A percentile compares a stretch with the other conserved stretches of the same genome.
These are phyloP conservation scores for Saccharomyces pastorianus DNA, from an alignment of 1,139 yeast genomes.

Conservation along the genomic window DNA sequence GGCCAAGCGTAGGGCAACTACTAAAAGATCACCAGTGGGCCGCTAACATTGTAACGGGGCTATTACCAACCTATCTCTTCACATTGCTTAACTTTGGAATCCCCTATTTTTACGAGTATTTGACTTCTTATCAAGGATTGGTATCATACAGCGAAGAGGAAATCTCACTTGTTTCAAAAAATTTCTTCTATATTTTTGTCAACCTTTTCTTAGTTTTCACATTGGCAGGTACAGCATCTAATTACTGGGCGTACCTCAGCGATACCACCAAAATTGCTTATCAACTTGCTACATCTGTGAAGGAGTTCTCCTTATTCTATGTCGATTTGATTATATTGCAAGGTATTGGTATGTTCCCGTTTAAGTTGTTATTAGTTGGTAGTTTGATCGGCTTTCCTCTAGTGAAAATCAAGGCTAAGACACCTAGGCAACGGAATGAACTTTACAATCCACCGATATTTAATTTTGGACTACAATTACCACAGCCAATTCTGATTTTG, in stretches of 20 bases:
- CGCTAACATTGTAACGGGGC: slow-evolving; percentile 62
- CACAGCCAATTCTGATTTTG: slow-evolving; percentile 70
- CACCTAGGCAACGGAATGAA: slow-evolving; percentile 63
- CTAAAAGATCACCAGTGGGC: slow-evolving; percentile 58
- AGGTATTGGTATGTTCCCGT: slow-evolving; percentile 74
- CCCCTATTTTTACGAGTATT: slow-evolving; percentile 61
- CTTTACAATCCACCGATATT: slow-evolving; percentile 70
- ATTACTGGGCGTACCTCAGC: slow-evolving; percentile 66
- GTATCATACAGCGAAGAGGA: slow-evolving; percentile 72
- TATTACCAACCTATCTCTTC: slow-evolving; percentile 68
- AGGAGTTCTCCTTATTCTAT: slow-evolving; percentile 61
- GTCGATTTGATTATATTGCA: slow-evolving; percentile 67
- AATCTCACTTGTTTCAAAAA: slow-evolving; percentile 63
- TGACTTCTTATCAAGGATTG: slow-evolving; percentile 63
- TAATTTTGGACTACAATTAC: slow-evolving; percentile 73
- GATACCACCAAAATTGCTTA: slow-evolving; percentile 71
- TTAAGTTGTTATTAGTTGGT: slow-evolving; percentile 56
- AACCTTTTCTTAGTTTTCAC: slow-evolving; percentile 72
- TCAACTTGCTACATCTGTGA: slow-evolving; percentile 62
- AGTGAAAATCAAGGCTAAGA: slow-evolving; percentile 48
- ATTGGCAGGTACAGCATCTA: slow-evolving; percentile 71
- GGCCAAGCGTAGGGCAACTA: slow-evolving; percentile 63
- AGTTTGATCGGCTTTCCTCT: slow-evolving; percentile 55
- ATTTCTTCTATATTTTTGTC: slow-evolving; percentile 70
- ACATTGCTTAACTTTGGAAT: slow-evolving; percentile 58